phyloP scores from a whole-genome alignment of 768 basidiomycete species.

The Hygrophoropsis aurantiaca region DNA sequence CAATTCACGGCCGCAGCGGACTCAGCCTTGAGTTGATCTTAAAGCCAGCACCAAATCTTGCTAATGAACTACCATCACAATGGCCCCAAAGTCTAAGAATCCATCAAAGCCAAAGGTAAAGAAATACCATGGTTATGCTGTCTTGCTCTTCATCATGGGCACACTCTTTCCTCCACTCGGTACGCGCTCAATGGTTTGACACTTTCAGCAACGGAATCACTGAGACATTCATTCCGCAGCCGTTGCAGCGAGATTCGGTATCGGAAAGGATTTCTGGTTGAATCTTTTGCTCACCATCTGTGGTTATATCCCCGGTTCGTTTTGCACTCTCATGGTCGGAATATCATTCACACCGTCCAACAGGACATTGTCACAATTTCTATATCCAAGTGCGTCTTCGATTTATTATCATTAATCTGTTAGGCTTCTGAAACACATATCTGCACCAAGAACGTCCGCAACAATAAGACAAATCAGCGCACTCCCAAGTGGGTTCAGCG shows the following conservation, averaged over 20 bases:
- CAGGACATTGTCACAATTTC: slow-evolving; percentile 90
- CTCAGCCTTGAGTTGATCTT: background rate
- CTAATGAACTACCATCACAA: slow-evolving; percentile 12
- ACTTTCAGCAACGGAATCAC: background rate
- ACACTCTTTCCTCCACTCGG: slow-evolving; percentile 90
- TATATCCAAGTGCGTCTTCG: slow-evolving; percentile 70
- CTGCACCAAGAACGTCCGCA: slow-evolving; percentile 78
- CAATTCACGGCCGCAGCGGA: no score
- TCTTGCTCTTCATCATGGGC: slow-evolving; percentile 84
- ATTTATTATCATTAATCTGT: slow-evolving; percentile 2
- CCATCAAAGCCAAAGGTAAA: slow-evolving; percentile 57
- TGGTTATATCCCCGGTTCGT: slow-evolving; percentile 84
- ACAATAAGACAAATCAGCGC: slow-evolving; percentile 88
- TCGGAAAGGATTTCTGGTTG: slow-evolving; percentile 89
- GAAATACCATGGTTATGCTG: slow-evolving; percentile 77
- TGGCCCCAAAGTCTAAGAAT: slow-evolving; percentile 44
- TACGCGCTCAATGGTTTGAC: no score
- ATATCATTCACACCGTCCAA: slow-evolving; percentile 6
- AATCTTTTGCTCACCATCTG: slow-evolving; percentile 86
- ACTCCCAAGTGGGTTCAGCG: slow-evolving; percentile 96
- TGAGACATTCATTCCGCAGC: slow-evolving; percentile 45
- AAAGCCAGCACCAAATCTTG: background rate
- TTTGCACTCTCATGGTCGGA: background rate
- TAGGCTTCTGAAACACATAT: slow-evolving; percentile 5
- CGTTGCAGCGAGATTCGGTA: slow-evolving; percentile 90